Evolutionary conservation across 768 basidiomycete genomes (phyloP), one percentile per base, ranked within the genome.

Genomic region (Trametes villosa): DNA sequence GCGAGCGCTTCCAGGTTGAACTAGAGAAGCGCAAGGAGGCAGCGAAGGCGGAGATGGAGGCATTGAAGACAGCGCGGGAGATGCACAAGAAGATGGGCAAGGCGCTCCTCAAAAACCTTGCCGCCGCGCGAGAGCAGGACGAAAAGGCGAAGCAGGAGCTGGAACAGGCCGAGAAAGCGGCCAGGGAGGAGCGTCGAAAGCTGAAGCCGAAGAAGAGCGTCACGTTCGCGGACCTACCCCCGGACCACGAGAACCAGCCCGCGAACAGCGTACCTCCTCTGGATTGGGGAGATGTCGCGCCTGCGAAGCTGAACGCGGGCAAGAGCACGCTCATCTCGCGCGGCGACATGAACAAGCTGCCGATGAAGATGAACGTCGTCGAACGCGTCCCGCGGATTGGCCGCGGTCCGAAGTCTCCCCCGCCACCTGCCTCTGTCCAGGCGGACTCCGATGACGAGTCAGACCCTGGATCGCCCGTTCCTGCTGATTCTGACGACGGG

Each of bases 71-170:
- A 20, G 69, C 75, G 20, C 75, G 72, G 40, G 78, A 87, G 59
- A 74, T 91, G 70, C 89, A 91, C 71, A 88, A 85, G 77, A 89
- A 85, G 75, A 90, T 93, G 88, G 91, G 89, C 2, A 85, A 80
- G 65, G 85, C 88, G 0, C 76, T 92, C 38, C 59, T 92, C 40
- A 71, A 72, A 46, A 80, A 80, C 57, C 69, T 82, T 56, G 72
- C 78, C 7, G 72, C 79, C 45, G 72, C 77, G 18, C 77, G 72
- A 52, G 77, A 77, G 56, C 67, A 74, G 36, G 79, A 75, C 34
- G 75, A 77, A 29, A 72, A 74, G 51, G 76, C 70, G 34, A 65
- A 70, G 56, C 67, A 59, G n/a, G 71, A 57, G 18, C 65, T 71
- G 49, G 70, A 68, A 1, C 69, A 74, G 52, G 71, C 76, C 51